Conservation (phyloP, 2,329 filamentous ascomycete species). For the Ustulina deusta region DNA sequence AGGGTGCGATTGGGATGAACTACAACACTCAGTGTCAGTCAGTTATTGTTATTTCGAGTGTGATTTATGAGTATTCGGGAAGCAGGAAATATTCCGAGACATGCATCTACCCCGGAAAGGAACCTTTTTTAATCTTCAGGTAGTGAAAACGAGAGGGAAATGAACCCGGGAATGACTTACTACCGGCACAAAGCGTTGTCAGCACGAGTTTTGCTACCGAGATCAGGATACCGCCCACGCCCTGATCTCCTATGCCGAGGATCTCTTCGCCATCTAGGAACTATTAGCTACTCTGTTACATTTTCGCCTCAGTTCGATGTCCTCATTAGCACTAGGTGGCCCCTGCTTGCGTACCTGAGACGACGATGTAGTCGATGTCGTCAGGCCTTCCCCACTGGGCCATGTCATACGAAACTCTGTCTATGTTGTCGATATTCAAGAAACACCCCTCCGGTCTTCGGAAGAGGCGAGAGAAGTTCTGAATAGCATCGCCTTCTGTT, state of each 20-base stretch:
- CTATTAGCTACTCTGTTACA: conserved; percentile 36
- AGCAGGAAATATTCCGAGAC: neutral
- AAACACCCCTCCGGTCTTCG: conserved; percentile 84
- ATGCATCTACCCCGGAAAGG: neutral
- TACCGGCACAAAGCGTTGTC: conserved; percentile 85
- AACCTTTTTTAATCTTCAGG: too few relatives aligned
- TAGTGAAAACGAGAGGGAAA: neutral
- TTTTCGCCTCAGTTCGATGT: neutral
- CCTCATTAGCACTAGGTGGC: neutral
- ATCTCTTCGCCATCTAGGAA: conserved; percentile 73
- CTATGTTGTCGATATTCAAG: conserved; percentile 76
- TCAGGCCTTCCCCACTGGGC: conserved; percentile 75
- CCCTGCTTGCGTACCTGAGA: conserved; percentile 69
- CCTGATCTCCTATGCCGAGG: conserved; percentile 89
- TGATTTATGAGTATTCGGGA: neutral
- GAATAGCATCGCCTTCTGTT: conserved; percentile 88
- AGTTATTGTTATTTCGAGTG: neutral
- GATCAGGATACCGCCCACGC: conserved; percentile 85
- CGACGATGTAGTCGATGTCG: conserved; percentile 89
- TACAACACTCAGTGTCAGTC: neutral
- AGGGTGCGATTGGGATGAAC: conserved; percentile 83
- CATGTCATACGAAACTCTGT: conserved; percentile 74
- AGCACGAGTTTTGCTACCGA: conserved; percentile 85
- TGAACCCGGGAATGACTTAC: neutral
- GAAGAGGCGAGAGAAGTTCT: conserved; percentile 84